Evolutionary conservation across 805 yeast genomes (phyloP), one percentile per base, ranked within the genome.

Genomic region (Kuraishia hungarica): DNA sequence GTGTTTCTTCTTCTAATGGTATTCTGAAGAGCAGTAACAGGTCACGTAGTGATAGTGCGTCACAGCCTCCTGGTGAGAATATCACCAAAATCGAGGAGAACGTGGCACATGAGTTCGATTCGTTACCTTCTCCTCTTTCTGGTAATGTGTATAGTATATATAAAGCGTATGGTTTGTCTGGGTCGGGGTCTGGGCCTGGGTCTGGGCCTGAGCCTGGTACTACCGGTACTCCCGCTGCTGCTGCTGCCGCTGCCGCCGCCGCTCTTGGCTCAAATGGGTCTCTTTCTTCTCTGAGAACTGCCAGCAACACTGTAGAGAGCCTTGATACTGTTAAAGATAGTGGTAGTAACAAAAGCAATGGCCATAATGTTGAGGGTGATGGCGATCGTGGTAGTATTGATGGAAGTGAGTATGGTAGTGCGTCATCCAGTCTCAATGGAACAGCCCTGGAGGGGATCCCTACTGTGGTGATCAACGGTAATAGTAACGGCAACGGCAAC

Each of bases 41-140:
- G 51, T 61, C 63, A 7, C 60, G 64, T 17, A 54, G 57, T 39
- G 53, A 56, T 39, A 66, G 69, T 54, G 62, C 59, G 7, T 63
- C 70, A 1, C 60, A 61, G 28, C 52, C 54, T 35, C 63, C 65
- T 8, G 56, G 59, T 7, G 60, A 57, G n/a, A 52, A 50, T 39
- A 62, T 61, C 39, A 56, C 63, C 17, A 54, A 57, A 56, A 61
- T 60, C 23, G 54, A 52, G 8, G 64, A 61, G 53, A 53, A 54
- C 26, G 28, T 17, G 39, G 50, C 26, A 28, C 43, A 35, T 15
- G 43, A 35, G 17, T 35, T 35, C 11, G 43, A 35, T 15, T 35
- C 43, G 4, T 10, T 15, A 17, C n/a, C 17, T 15, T 35, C 43
- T 6, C 43, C 43, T 35, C 43, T 35, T 13, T 15, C 43, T 15